Evolutionary conservation across 2,329 filamentous ascomycete genomes (phyloP).

Genomic region (Karstenula rhodostoma): DNA sequence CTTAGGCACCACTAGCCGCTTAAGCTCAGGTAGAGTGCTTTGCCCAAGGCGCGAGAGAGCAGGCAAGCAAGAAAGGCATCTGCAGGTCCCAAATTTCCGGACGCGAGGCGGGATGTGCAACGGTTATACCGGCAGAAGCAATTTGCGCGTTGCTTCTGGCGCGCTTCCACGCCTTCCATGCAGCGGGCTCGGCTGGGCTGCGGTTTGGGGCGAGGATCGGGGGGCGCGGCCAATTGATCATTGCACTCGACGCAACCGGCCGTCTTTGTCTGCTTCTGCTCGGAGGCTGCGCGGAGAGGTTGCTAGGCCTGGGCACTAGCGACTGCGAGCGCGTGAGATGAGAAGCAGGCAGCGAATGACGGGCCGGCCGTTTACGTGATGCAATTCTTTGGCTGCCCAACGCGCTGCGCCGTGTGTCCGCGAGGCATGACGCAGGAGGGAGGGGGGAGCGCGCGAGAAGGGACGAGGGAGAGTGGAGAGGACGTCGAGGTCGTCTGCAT

Average conservation of each 20-base stretch:
- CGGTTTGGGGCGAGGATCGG: conserved; percentile 6
- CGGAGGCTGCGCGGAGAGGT: conserved; percentile 11
- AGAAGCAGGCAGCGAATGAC: conserved; percentile 21
- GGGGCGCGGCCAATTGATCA: conserved; percentile 3
- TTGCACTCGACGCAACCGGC: too few species aligned
- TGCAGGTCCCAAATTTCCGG: conserved; percentile 17
- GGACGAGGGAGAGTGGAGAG: too few species aligned
- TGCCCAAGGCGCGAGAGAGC: too few species aligned
- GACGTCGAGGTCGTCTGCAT: conserved; percentile 4
- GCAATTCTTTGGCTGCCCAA: conserved; percentile 18
- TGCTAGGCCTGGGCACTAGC: conserved; percentile 10
- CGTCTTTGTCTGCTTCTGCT: background rate
- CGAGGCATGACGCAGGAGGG: conserved; percentile 33
- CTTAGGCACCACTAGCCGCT: too few species aligned
- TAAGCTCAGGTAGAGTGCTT: too few species aligned
- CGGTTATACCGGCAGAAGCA: conserved; percentile 4
- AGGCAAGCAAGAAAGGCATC: too few species aligned
- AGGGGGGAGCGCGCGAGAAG: conserved; percentile 13
- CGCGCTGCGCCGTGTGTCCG: background rate
- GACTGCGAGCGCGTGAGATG: background rate
- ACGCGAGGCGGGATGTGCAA: conserved; percentile 16
- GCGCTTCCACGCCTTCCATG: conserved; percentile 18
- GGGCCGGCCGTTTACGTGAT: conserved; percentile 31
- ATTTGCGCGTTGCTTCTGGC: conserved; percentile 21
- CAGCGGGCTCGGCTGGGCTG: conserved; percentile 1